Base-by-base conservation (phyloP, 2,329 filamentous ascomycete genomes). In the Fulvia fulva region DNA sequence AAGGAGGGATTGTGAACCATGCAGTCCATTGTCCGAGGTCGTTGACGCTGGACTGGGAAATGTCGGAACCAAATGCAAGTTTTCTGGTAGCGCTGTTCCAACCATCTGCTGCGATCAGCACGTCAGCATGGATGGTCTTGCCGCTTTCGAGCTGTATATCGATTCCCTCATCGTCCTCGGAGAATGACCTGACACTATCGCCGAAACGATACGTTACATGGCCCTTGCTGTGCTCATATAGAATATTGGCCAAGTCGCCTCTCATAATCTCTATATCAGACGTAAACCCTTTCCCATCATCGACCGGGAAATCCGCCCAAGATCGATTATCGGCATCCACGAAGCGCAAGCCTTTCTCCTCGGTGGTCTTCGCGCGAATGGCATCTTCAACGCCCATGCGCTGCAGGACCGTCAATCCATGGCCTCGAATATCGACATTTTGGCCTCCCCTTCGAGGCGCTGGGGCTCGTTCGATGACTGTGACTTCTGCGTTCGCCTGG, bases 201-300 rank as follows among this genome's bases (percentile, higher is more conserved):
- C 58, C 59, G 50, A 66, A 67, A 7, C 61, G 7, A 47, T 69
- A 69, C 22, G 65, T 34, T 9, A 67, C 63, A 7, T 63, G 57
- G 1, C 54, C 37, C 25, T 60, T 67, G 5, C 64, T 64, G 19
- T 57, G 63, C 5, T 66, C 55, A 6, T 80, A 75, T 0, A 84
- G 57, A 1, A 84, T 63, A 0, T 64, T 66, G 12, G 75, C 78
- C 28, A 85, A 61, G 54, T 83, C 79, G 0, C 79, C 81, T 8
- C 82, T 72, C 75, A 84, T 57, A 50, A 85, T 83, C 68, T 84
- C 82, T 37, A 76, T 78, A 22, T 84, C 81, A 0, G 72, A 75
- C 0, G 79, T 80, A 23, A 81, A 72, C 16, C 60, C 55, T 34
- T 56, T 55, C 3, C 55, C 63, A 14, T 59, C 53, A 16, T 51